phyloP scores from a whole-genome alignment of 1,284 basidiomycete genomes.

The Crucibulum cyathiforme region DNA sequence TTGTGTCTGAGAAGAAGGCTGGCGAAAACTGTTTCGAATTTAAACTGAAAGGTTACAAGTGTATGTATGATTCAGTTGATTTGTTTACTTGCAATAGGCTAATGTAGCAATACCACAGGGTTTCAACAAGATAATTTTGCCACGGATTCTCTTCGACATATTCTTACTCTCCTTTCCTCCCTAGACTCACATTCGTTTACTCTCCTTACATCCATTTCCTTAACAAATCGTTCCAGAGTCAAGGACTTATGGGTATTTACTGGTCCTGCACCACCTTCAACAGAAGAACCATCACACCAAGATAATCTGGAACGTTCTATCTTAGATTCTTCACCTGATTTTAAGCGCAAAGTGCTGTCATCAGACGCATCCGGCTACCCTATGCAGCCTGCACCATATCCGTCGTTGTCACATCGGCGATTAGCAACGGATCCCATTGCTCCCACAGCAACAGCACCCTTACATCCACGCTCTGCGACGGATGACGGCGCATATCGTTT shows the following conservation, averaged over 20 bases:
- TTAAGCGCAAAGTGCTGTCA: not conserved
- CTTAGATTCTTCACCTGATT: conserved; percentile 29
- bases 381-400: too few relatives aligned
- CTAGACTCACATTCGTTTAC: conserved; percentile 73
- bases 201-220: conserved; percentile 70
- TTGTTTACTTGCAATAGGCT: not conserved
- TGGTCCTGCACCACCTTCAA: conserved; percentile 47
- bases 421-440: conserved; percentile 32
- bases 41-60: conserved; percentile 80
- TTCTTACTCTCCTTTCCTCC: conserved; percentile 68
- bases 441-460: too few relatives aligned
- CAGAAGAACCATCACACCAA: conserved; percentile 15
- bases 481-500: too few relatives aligned
- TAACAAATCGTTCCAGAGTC: conserved; percentile 70
- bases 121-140: conserved; percentile 80
- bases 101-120: conserved; percentile 49
- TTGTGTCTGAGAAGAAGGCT: conserved; percentile 76
- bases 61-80: conserved; percentile 45
- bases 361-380: too few relatives aligned
- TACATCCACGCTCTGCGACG: too few relatives aligned
- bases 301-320: conserved; percentile 33
- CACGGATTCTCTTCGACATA: conserved; percentile 77
- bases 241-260: conserved; percentile 84
- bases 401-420: conserved; percentile 27
- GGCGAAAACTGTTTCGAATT: conserved; percentile 76